phyloP scores from a whole-genome alignment of 2,329 filamentous ascomycete genomes.

The Penicillium sp. region DNA sequence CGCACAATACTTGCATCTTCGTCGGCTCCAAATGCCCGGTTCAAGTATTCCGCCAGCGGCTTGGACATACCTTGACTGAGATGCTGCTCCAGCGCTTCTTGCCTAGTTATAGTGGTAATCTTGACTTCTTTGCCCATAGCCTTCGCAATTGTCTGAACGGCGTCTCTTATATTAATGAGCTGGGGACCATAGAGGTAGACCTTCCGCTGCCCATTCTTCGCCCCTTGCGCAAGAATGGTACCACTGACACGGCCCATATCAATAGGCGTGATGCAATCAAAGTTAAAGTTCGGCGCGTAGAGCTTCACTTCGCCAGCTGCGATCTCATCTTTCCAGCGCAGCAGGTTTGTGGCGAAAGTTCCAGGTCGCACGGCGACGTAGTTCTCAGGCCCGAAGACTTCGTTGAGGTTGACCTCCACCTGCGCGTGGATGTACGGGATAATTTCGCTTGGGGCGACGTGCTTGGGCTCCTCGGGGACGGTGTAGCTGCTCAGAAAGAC shows the following conservation, averaged over 20 bases:
- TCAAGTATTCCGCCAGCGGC: neutral
- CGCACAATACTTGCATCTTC: neutral
- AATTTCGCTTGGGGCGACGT: constrained; percentile 26
- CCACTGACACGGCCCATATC: constrained; percentile 48
- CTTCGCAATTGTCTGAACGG: constrained; percentile 28
- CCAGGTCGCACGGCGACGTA: constrained; percentile 44
- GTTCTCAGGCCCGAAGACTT: constrained; percentile 37
- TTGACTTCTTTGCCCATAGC: constrained; percentile 33
- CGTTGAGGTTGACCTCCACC: constrained; percentile 43
- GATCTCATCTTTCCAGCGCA: constrained; percentile 29
- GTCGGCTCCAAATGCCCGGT: neutral
- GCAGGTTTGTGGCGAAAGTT: constrained; percentile 45
- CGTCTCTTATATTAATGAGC: constrained; percentile 29
- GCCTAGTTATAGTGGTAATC: constrained; percentile 12
- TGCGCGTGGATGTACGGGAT: constrained; percentile 44
- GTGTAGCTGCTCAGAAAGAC: constrained; percentile 46
- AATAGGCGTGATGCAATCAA: constrained; percentile 41
- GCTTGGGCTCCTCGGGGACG: constrained; percentile 25
- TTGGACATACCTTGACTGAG: constrained; percentile 8
- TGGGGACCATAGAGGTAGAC: constrained; percentile 40
- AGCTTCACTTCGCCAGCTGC: constrained; percentile 31
- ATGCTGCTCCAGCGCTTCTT: constrained; percentile 17
- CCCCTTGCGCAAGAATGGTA: constrained; percentile 36
- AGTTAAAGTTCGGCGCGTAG: constrained; percentile 25
- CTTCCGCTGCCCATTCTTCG: constrained; percentile 21